Conservation (phyloP, 768 basidiomycete genomes). For the Kwoniella sp. region DNA sequence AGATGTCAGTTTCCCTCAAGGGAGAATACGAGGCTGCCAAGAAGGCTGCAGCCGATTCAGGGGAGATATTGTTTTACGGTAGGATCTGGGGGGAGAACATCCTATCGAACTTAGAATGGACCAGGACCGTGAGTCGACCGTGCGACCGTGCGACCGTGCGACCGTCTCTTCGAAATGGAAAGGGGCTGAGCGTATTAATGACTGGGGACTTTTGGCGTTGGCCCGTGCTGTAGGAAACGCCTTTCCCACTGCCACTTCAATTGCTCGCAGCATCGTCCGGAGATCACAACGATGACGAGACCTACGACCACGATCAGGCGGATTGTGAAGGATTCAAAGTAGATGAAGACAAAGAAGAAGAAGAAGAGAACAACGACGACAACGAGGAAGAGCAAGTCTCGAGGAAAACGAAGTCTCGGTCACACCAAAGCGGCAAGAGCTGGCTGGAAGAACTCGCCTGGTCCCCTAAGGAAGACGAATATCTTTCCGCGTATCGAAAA, state of each 20-base stretch:
- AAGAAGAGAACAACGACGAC: not conserved
- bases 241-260: slow-evolving; percentile 9
- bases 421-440: not conserved
- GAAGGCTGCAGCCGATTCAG: slow-evolving; percentile 5
- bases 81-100: slow-evolving; percentile 22
- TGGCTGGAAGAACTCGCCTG: slow-evolving; percentile 21
- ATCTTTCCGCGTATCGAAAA: slow-evolving; percentile 7
- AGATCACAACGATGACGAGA: not conserved
- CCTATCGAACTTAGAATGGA: slow-evolving; percentile 14
- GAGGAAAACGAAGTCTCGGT: not conserved
- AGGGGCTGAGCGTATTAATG: too few relatives aligned
- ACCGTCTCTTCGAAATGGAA: too few relatives aligned
- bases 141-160: too few relatives aligned
- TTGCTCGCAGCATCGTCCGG: not conserved
- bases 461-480: slow-evolving; percentile 16
- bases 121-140: slow-evolving; percentile 18
- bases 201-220: too few relatives aligned
- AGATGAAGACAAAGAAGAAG: not conserved
- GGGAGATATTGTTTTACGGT: slow-evolving; percentile 20
- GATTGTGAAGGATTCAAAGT: not conserved
- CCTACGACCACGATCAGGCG: not conserved
- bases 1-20: slow-evolving; percentile 19
- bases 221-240: slow-evolving; percentile 1
- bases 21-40: slow-evolving; percentile 7
- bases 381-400: not conserved